These are phyloP conservation scores for Rhypophila decipiens DNA, from an alignment of 495 filamentous ascomycete species.

Conservation along the genomic window DNA sequence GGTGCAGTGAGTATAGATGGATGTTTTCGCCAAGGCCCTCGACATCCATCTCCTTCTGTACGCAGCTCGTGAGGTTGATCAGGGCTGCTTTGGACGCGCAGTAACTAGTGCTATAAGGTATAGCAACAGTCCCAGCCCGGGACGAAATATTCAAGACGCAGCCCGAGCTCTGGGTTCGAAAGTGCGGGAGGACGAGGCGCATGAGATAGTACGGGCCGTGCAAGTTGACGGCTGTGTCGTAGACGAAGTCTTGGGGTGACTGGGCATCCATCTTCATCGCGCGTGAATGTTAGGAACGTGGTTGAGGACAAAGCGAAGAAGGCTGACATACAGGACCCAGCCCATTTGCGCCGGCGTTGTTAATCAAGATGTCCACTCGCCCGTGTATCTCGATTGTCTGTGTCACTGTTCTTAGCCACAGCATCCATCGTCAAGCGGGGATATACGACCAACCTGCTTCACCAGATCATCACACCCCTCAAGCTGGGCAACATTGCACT, in stretches of 20 bases:
- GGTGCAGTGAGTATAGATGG: conserved; percentile 28
- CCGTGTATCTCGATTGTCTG: conserved; percentile 11
- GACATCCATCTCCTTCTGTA: conserved; percentile 25
- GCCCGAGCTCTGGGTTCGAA: conserved; percentile 17
- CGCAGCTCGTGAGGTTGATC: conserved; percentile 28
- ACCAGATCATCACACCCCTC: conserved; percentile 22
- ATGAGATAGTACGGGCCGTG: conserved; percentile 39
- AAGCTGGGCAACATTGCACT: conserved; percentile 22
- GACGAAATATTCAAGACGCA: conserved; percentile 29
- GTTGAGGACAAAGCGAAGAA: neutral
- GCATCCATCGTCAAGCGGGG: neutral
- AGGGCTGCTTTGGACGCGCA: conserved; percentile 30
- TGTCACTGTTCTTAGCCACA: neutral
- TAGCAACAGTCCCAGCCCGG: conserved; percentile 23
- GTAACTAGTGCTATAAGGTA: conserved; percentile 27
- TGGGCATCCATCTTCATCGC: conserved; percentile 17
- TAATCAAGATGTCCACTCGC: conserved; percentile 23
- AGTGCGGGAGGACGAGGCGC: conserved; percentile 22
- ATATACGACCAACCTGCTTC: conserved; percentile 8
- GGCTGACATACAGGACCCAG: conserved; percentile 15
- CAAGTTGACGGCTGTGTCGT: conserved; percentile 53
- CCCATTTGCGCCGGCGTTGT: conserved; percentile 29
- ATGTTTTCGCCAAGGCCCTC: conserved; percentile 22
- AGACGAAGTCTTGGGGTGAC: conserved; percentile 40
- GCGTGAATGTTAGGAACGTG: neutral